These are phyloP conservation scores for Rhizodiscina lignyota DNA, from an alignment of 495 filamentous ascomycete species.

Conservation along the genomic window DNA sequence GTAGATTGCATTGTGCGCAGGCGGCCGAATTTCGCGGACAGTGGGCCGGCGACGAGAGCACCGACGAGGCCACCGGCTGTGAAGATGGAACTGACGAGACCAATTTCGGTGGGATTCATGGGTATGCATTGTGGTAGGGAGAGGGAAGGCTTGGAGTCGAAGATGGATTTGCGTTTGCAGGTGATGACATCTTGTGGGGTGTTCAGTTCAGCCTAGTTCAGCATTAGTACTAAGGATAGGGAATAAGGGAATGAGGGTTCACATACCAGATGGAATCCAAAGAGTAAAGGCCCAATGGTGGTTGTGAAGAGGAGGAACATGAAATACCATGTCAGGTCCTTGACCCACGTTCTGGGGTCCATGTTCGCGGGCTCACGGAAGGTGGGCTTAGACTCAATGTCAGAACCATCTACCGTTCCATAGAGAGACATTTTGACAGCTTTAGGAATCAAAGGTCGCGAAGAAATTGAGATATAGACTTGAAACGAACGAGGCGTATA, in stretches of 20 bases:
- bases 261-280: conserved; percentile 80
- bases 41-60: conserved; percentile 58
- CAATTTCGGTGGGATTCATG: conserved; percentile 63
- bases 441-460: no score
- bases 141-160: conserved; percentile 3
- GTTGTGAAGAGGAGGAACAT: conserved; percentile 20
- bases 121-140: conserved; percentile 59
- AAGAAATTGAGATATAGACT: no score
- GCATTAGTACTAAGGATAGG: conserved; percentile 2
- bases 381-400: background rate
- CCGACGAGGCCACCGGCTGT: conserved; percentile 79
- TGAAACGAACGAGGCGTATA: no score
- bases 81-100: conserved; percentile 73
- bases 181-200: conserved; percentile 81
- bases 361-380: conserved; percentile 7
- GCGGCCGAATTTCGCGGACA: conserved; percentile 57
- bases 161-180: conserved; percentile 47
- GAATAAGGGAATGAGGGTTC: conserved; percentile 1
- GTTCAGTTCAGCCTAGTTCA: conserved; percentile 74
- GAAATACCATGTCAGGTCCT: conserved; percentile 22
- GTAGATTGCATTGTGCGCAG: conserved; percentile 53
- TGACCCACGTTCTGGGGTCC: conserved; percentile 17
- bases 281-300: conserved; percentile 66
- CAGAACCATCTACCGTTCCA: no score
- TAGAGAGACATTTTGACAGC: no score